phyloP scores from a whole-genome alignment of 2,329 filamentous ascomycete genomes.

The Pseudocercospora musae region DNA sequence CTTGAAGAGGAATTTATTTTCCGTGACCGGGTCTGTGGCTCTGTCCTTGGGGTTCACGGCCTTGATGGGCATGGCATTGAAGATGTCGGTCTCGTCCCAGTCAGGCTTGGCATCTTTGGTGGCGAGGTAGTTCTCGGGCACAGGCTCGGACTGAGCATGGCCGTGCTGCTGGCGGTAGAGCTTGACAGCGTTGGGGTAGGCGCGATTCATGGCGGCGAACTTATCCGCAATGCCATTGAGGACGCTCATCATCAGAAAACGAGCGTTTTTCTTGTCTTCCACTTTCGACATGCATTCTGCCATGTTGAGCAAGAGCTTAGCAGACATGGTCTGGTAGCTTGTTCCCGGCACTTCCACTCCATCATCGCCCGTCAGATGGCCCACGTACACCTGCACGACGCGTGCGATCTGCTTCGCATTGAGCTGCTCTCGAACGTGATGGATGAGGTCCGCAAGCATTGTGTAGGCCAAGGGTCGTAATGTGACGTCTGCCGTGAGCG shows the following conservation, averaged over 20 bases:
- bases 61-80: slow-evolving; percentile 93
- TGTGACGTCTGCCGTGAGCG: slow-evolving; percentile 92
- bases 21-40: slow-evolving; percentile 82
- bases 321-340: slow-evolving; percentile 99
- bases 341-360: slow-evolving; percentile 65
- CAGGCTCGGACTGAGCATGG: slow-evolving; percentile 38
- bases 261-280: slow-evolving; percentile 86
- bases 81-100: slow-evolving; percentile 98
- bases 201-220: slow-evolving; percentile 95
- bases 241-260: slow-evolving; percentile 95
- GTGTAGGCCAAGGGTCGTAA: slow-evolving; percentile 95
- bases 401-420: slow-evolving; percentile 87
- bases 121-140: slow-evolving; percentile 72
- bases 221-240: slow-evolving; percentile 97
- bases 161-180: slow-evolving; percentile 74
- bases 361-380: slow-evolving; percentile 90
- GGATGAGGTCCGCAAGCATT: slow-evolving; percentile 96
- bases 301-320: slow-evolving; percentile 95
- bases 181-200: slow-evolving; percentile 93
- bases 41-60: slow-evolving; percentile 87
- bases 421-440: slow-evolving; percentile 90
- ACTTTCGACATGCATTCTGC: slow-evolving; percentile 95
- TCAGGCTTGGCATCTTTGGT: slow-evolving; percentile 78
- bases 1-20: slow-evolving; percentile 98
- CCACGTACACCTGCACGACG: slow-evolving; percentile 95